Conservation (phyloP, 2,329 filamentous ascomycete species). For the Sclerotinia glacialis region DNA sequence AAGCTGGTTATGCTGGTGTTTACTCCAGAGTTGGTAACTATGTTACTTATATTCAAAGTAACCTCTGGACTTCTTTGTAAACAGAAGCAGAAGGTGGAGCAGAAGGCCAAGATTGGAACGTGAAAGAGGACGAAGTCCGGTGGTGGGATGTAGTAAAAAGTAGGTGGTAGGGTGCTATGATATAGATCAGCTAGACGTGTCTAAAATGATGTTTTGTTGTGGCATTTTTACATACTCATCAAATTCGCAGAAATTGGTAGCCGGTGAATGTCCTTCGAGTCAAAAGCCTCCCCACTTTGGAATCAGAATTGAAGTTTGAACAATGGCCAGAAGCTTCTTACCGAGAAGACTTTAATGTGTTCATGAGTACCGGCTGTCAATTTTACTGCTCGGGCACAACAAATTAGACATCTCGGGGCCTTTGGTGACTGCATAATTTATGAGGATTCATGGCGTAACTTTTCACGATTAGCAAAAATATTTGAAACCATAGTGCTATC, state of each 20-base stretch:
- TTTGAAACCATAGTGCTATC: neutral
- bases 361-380: neutral
- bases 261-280: no score
- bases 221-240: neutral
- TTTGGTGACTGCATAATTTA: neutral
- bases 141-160: neutral
- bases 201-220: neutral
- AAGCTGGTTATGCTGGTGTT: constrained; percentile 26
- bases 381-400: neutral
- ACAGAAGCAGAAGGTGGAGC: neutral
- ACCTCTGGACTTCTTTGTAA: constrained; percentile 12
- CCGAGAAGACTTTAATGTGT: neutral
- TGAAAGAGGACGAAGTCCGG: neutral
- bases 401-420: neutral
- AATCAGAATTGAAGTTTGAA: neutral
- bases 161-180: neutral
- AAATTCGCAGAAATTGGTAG: neutral
- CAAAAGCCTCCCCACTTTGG: neutral
- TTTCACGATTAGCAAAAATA: neutral
- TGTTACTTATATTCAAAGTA: constrained; percentile 18
- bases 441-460: neutral
- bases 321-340: neutral
- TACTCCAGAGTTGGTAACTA: constrained; percentile 29
- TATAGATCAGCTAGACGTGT: neutral
- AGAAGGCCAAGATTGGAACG: neutral